Conservation (phyloP, 2,329 filamentous ascomycete species). For the Aspergillus puulaauensis region DNA sequence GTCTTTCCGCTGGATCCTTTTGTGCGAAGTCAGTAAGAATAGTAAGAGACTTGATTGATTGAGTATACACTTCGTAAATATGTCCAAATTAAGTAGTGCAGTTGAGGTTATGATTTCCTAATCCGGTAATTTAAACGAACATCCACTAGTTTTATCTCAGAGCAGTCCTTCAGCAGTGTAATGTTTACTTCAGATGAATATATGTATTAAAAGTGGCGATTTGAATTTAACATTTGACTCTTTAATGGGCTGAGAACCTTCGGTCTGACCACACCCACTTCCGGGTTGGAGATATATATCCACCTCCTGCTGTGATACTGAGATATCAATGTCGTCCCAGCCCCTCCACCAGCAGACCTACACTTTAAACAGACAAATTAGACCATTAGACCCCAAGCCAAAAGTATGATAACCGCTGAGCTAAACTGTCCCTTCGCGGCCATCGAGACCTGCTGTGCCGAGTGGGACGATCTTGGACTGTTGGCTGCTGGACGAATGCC, state of each 20-base stretch:
- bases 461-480: neutral
- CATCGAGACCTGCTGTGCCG: neutral
- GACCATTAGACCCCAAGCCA: no score
- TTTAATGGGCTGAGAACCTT: neutral
- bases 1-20: conserved; percentile 44
- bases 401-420: no score
- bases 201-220: neutral
- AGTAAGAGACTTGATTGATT: neutral
- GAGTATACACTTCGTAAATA: neutral
- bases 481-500: neutral
- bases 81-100: neutral
- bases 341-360: no score
- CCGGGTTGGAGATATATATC: no score
- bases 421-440: no score
- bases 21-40: neutral
- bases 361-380: no score
- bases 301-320: no score
- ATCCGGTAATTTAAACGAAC: neutral
- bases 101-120: neutral
- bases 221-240: neutral
- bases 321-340: no score
- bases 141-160: no score
- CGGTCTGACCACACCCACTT: neutral
- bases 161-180: neutral
- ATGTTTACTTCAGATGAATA: neutral